Evolutionary conservation across 2,329 filamentous ascomycete genomes (phyloP), one percentile per base, ranked within the genome.

Genomic region (Cephalotrichum gorgonifer): DNA sequence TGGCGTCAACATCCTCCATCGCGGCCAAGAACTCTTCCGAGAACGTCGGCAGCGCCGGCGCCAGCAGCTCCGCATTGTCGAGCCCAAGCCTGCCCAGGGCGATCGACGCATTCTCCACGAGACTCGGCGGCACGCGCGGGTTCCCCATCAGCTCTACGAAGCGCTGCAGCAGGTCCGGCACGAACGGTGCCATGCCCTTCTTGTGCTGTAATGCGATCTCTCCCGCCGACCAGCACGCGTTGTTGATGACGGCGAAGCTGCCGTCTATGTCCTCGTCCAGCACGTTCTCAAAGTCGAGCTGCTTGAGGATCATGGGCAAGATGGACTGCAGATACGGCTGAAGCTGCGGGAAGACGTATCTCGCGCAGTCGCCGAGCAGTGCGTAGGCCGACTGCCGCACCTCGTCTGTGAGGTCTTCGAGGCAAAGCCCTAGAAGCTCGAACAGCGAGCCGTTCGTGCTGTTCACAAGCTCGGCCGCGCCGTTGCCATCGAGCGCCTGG

Each of bases 331-430:
- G 72, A 56, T 83, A 86, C 3, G 81, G 78, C 60, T 86, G 81
- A 43, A 98, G 72, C 59, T 93, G 83, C 5, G 78, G 76, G 66
- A 91, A 97, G 45, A 96, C 85, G 60, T 89, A 95, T 63, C 91
- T 94, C 14, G 93, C 87, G 62, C 88, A 95, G 68, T 98, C 93
- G 53, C 93, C 93, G 14, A 98, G 79, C 17, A 98, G 74, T 9
- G 93, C 93, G 60, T 96, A 98, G 1, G 90, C 89, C 11, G 93
- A 98, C 65, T 98, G 93, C 50, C 90, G 85, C 20, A 97, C 93
- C 64, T 96, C 91, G 58, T 95, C 90, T 57, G 86, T 85, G 1
- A 78, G 75, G 62, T 97, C 91, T 60, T 93, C 85, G 85, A 98
- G 89, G 64, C 91, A 97, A 64, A 93, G 86, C 54, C 82, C 81